These are phyloP conservation scores for Phytophthora cactorum DNA, from an alignment of 352 stramenopile genomes.

Conservation along the genomic window DNA sequence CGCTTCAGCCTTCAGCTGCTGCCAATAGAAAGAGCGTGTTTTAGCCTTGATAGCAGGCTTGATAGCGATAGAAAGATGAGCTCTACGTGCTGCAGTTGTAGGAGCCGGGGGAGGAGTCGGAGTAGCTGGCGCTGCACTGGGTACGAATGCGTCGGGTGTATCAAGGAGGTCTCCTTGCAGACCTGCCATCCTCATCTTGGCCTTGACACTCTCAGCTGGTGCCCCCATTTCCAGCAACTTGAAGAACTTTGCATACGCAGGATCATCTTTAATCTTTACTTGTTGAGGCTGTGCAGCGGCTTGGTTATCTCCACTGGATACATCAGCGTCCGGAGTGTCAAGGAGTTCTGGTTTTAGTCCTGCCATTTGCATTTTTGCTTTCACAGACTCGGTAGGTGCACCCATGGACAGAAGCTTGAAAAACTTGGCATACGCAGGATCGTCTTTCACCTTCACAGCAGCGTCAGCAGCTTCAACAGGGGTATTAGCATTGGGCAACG, in stretches of 20 bases:
- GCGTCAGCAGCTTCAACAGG: conserved; percentile 6
- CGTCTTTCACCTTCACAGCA: conserved; percentile 63
- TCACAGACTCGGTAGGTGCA: conserved; percentile 58
- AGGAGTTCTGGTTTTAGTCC: conserved; percentile 64
- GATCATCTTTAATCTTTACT: conserved; percentile 69
- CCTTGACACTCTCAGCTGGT: conserved; percentile 62
- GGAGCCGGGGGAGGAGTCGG: conserved; percentile 15
- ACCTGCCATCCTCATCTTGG: conserved; percentile 73
- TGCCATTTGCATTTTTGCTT: conserved; percentile 71
- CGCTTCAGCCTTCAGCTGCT: conserved; percentile 62
- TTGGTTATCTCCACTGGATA: conserved; percentile 24
- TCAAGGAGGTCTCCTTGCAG: conserved; percentile 63
- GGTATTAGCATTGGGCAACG: conserved; percentile 28
- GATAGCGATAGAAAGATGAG: conserved; percentile 66
- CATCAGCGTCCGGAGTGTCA: conserved; percentile 68
- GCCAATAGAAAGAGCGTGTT: conserved; percentile 79
- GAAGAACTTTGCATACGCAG: conserved; percentile 76
- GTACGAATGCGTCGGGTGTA: conserved; percentile 57
- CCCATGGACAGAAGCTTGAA: conserved; percentile 77
- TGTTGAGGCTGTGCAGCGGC: conserved; percentile 18
- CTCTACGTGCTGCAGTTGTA: conserved; percentile 36
- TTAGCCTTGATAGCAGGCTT: conserved; percentile 65
- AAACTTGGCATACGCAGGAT: conserved; percentile 74
- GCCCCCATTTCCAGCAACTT: conserved; percentile 72
- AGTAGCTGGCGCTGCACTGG: conserved; percentile 13